Evolutionary conservation across 2,329 filamentous ascomycete genomes (phyloP), one percentile per base, ranked within the genome.

Genomic region (Clarireedia sp.): DNA sequence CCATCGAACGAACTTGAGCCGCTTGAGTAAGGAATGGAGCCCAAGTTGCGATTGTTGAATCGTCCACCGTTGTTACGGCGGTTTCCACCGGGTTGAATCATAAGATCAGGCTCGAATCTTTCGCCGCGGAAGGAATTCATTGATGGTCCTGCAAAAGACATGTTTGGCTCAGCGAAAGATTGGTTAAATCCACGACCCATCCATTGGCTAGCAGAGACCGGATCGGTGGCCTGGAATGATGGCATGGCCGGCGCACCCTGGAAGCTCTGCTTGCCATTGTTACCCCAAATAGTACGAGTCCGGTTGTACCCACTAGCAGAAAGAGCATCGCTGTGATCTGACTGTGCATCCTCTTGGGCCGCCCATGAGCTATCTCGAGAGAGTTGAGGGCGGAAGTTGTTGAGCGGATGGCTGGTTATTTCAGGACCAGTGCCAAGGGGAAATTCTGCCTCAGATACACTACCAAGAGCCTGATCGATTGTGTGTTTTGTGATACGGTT

Each of bases 401-500:
- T 68, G 43, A 66, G 48, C 54, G 48, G 57, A 48, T 60, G 63
- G 24, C 63, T 62, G 41, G 59, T 48, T 24, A 65, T 62, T 19
- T 61, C 50, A 44, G 60, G 59, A 17, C 36, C 44, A 12, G 56
- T 57, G 23, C 55, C 62, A 48, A 66, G 61, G 69, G 62, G 56
- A 41, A 64, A 69, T 45, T 76, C 74, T 23, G 69, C 66, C 51
- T 78, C 78, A 5, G 73, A 73, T 5, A 73, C 70, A 57, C 74
- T 71, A n/a, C 77, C 75, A 52, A 80, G 73, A 8, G 69, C 71
- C 62, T 81, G 78, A 48, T 82, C 79, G 54, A 79, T 72, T 10
- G 81, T 85, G 52, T 80, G 74, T 63, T 81, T 82, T 36, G 75
- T 74, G 55, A 82, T 78, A 29, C 82, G 82, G 23, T 77, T 82